These are phyloP conservation scores for Neofusicoccum laricinum DNA, from an alignment of 2,329 filamentous ascomycete species.

Conservation along the genomic window DNA sequence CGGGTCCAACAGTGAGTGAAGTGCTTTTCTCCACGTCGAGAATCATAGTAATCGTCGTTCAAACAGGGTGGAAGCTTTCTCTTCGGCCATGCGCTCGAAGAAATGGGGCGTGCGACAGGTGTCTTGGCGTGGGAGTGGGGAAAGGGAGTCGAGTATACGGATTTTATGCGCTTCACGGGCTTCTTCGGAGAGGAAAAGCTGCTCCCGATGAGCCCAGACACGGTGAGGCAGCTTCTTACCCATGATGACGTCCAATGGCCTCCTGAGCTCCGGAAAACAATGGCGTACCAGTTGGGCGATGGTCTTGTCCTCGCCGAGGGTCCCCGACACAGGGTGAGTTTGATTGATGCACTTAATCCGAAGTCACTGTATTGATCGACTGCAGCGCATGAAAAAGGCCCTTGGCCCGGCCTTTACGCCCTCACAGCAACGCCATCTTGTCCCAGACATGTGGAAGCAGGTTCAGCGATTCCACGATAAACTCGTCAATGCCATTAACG, in stretches of 20 bases:
- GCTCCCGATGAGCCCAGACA: not conserved
- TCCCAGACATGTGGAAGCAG: constrained; percentile 2
- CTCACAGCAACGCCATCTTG: not conserved
- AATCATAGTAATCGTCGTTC: not conserved
- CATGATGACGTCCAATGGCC: not conserved
- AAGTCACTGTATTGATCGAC: not conserved
- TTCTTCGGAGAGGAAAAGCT: not conserved
- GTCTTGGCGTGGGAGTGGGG: not conserved
- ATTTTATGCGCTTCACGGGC: not conserved
- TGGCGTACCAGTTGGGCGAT: constrained; percentile 33
- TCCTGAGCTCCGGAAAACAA: not conserved
- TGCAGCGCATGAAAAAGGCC: not conserved
- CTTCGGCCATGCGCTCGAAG: not conserved
- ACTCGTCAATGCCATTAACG: not conserved
- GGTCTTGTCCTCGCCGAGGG: constrained; percentile 47
- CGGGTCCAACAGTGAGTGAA: not conserved
- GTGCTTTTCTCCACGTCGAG: too few relatives aligned
- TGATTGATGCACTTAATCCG: too few relatives aligned
- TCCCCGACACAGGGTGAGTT: constrained; percentile 37
- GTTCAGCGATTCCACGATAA: not conserved
- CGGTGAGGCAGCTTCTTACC: not conserved
- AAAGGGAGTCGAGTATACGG: not conserved
- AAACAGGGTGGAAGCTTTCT: not conserved
- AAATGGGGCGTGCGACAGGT: not conserved
- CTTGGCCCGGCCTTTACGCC: not conserved